These are phyloP conservation scores for Venturia carpophila DNA, from an alignment of 2,329 filamentous ascomycete genomes.

Conservation along the genomic window DNA sequence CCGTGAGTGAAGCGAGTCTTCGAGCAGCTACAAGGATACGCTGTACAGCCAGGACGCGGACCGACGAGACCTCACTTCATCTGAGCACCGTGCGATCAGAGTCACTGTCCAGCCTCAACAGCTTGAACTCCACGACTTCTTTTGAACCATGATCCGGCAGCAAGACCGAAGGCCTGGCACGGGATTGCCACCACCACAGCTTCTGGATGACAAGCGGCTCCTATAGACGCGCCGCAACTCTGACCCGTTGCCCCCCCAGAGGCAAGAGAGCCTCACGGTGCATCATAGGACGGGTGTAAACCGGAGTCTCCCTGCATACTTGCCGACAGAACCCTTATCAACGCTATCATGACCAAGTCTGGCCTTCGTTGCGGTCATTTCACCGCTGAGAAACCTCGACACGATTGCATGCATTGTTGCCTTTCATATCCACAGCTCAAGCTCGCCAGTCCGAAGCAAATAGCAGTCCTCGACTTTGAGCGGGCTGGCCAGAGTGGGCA, in stretches of 20 bases:
- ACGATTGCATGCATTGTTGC: not conserved
- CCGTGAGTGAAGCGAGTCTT: not conserved
- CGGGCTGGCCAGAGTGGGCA: not conserved
- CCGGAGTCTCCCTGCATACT: not conserved
- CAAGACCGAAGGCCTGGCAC: not conserved
- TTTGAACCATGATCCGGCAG: not conserved
- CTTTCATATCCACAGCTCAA: not conserved
- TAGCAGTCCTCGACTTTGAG: not conserved
- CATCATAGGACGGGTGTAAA: not conserved
- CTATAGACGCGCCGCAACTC: too few species aligned
- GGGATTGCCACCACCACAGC: not conserved
- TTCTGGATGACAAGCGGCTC: not conserved
- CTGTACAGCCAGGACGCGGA: not conserved
- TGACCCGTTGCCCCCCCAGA: not conserved
- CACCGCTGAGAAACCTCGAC: not conserved
- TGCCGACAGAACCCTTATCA: not conserved
- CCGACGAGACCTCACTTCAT: not conserved
- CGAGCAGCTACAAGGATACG: constrained; percentile 1
- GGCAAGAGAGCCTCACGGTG: not conserved
- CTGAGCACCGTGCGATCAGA: not conserved
- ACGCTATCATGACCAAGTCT: not conserved
- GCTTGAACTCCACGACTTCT: not conserved
- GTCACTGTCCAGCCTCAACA: not conserved
- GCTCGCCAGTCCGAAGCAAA: not conserved
- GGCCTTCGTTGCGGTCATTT: not conserved